These are phyloP conservation scores for Hypsizygus marmoreus DNA, from an alignment of 768 basidiomycete genomes.

Conservation along the genomic window DNA sequence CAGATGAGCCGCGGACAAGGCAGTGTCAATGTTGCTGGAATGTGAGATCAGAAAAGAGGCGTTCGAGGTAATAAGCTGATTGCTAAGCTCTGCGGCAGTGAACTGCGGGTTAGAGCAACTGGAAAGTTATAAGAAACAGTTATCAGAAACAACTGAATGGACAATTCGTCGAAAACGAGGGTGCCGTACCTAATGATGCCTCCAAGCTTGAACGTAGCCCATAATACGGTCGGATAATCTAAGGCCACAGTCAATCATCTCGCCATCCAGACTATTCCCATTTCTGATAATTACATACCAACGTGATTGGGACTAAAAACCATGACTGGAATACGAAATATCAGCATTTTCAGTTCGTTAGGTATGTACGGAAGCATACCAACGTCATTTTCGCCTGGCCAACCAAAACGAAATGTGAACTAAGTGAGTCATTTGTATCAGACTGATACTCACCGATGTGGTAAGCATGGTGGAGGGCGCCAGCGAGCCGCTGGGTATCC, in stretches of 20 bases:
- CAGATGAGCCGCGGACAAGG: slow-evolving; percentile 35
- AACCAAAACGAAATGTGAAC: background rate
- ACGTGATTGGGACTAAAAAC: slow-evolving; percentile 57
- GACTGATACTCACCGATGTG: slow-evolving; percentile 21
- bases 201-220: slow-evolving; percentile 55
- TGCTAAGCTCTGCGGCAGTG: slow-evolving; percentile 51
- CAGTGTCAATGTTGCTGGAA: slow-evolving; percentile 37
- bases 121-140: slow-evolving; percentile 24
- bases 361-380: slow-evolving; percentile 36
- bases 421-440: background rate
- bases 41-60: slow-evolving; percentile 47
- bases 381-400: slow-evolving; percentile 47
- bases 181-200: slow-evolving; percentile 55
- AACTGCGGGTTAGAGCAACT: slow-evolving; percentile 59
- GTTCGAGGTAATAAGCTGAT: slow-evolving; percentile 48
- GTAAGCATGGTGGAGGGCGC: slow-evolving; percentile 31
- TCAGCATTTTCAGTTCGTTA: background rate
- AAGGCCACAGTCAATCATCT: too few relatives aligned
- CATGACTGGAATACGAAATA: slow-evolving; percentile 37
- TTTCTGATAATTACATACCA: slow-evolving; percentile 41
- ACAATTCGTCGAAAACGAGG: slow-evolving; percentile 14
- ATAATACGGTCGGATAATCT: slow-evolving; percentile 51
- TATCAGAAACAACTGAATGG: background rate
- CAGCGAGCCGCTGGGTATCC: slow-evolving; percentile 39
- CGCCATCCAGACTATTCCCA: background rate